A percentile compares a stretch with the other conserved stretches of the same genome.
These are phyloP conservation scores for Cucurbita pepo DNA, from an alignment of 306 rosid genomes.

Conservation along the genomic window DNA sequence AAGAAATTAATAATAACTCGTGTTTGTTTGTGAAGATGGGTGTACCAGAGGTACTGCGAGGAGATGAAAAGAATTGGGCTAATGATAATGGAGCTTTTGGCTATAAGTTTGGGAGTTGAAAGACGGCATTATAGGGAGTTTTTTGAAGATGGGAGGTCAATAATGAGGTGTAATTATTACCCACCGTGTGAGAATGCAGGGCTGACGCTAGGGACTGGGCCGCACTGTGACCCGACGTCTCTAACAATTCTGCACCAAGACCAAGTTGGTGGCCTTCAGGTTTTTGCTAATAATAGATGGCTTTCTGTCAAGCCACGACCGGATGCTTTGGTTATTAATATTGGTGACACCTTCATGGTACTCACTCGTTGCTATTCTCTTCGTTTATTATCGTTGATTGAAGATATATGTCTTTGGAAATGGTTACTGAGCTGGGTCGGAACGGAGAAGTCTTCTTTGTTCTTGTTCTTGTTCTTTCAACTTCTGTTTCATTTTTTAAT, in stretches of 20 bases:
- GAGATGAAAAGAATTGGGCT: constrained; percentile 38
- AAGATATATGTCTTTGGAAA: no score
- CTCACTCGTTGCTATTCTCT: not conserved
- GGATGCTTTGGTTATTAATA: constrained; percentile 53
- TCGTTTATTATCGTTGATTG: no score
- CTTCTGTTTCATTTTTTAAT: no score
- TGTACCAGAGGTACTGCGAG: constrained; percentile 51
- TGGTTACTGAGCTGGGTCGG: no score
- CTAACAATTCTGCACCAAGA: constrained; percentile 72
- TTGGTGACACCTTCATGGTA: constrained; percentile 76
- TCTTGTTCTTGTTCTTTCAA: no score
- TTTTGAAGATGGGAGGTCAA: constrained; percentile 53
- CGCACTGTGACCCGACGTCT: constrained; percentile 74
- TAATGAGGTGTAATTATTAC: constrained; percentile 70
- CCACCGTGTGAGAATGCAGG: constrained; percentile 44
- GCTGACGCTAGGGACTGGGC: constrained; percentile 63
- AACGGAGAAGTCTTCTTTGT: no score
- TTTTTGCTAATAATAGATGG: constrained; percentile 44
- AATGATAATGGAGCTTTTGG: constrained; percentile 51
- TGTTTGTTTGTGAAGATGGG: constrained; percentile 19
- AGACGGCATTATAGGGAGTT: constrained; percentile 22
- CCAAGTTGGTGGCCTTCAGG: constrained; percentile 64
- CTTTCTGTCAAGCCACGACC: constrained; percentile 40
- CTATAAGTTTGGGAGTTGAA: constrained; percentile 49
- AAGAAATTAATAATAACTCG: no score